These are phyloP conservation scores for Fusarium armeniacum DNA, from an alignment of 2,329 filamentous ascomycete species.

Conservation along the genomic window DNA sequence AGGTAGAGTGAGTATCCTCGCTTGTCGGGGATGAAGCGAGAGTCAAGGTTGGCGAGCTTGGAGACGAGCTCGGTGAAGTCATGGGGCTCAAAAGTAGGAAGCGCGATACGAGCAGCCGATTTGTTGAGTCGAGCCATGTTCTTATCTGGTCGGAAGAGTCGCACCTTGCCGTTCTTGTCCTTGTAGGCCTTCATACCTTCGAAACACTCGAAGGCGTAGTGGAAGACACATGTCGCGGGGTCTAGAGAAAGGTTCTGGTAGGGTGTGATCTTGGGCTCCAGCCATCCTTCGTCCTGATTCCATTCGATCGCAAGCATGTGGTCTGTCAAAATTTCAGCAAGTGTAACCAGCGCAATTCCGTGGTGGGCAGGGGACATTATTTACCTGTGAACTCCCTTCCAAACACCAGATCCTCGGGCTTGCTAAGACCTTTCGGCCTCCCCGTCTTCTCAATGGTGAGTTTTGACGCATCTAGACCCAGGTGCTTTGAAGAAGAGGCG, in stretches of 20 bases:
- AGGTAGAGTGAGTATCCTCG: conserved; percentile 96
- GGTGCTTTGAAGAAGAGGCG: conserved; percentile 66
- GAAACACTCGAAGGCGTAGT: conserved; percentile 98
- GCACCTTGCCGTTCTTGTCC: conserved; percentile 80
- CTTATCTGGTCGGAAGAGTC: conserved; percentile 93
- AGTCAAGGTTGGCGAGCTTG: conserved; percentile 83
- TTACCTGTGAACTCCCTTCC: conserved; percentile 90
- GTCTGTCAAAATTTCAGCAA: conserved; percentile 67
- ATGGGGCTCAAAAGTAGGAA: conserved; percentile 85
- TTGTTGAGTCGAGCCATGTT: conserved; percentile 97
- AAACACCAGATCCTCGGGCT: conserved; percentile 88
- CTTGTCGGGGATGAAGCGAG: conserved; percentile 88
- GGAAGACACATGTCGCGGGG: conserved; percentile 95
- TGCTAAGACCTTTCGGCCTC: conserved; percentile 79
- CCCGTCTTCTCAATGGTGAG: conserved; percentile 81
- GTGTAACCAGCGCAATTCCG: background rate
- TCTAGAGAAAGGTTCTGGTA: conserved; percentile 98
- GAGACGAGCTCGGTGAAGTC: conserved; percentile 85
- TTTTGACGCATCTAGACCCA: conserved; percentile 81
- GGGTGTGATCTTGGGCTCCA: conserved; percentile 84
- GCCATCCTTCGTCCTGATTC: conserved; percentile 88
- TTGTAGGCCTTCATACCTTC: conserved; percentile 99
- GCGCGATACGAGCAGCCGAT: conserved; percentile 89
- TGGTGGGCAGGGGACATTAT: background rate
- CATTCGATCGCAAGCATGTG: conserved; percentile 98